Base-by-base conservation (phyloP, 306 rosid species). In the Ochetophila trinervis region DNA sequence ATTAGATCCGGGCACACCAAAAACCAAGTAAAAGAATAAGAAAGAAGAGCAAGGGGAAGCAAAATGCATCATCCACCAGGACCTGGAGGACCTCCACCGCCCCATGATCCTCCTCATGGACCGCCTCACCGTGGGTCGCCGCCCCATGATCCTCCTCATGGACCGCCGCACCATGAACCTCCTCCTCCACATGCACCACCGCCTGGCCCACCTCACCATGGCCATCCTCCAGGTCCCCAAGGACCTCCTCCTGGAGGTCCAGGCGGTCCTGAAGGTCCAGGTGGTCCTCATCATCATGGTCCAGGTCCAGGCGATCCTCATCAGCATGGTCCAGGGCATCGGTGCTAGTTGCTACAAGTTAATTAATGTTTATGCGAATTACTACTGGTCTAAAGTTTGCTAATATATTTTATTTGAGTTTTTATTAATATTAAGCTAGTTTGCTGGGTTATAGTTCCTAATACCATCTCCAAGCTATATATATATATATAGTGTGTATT, bases 141-240 rank as follows among this genome's bases (percentile, higher is more conserved):
- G 15, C 69, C 49, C 10, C 57, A 50, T 16, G 57, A 45, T 0
- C 69, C 50, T 12, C 59, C n/a, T n/a, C n/a, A 30, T 2, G 27
- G 47, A 27, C 68, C 68, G 14, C 68, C 68, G 4, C 57, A 64
- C 68, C 68, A 64, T 3, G 59, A 44, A 4, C 58, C 44, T 5
- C 59, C 58, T 0, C 69, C 53, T 32, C 58, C 22, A 8, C 59
- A 51, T 14, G 21, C 60, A 1, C 70, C 60, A 1, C 60, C 18
- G 14, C 70, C 60, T 0, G 72, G 60, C 16, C 48, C 72, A 20
- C 69, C 61, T 53, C 69, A 65, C 51, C 69, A 65, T 0, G 67
- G 69, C 20, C 59, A 20, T 3, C 62, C 61, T 55, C 71, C 71
- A 35, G 61, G 53, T 17, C 63, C 54, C 3, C 30, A 42, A 5